Evolutionary conservation across 345 rosid genomes (phyloP).

Genomic region (Aurinia saxatilis): DNA sequence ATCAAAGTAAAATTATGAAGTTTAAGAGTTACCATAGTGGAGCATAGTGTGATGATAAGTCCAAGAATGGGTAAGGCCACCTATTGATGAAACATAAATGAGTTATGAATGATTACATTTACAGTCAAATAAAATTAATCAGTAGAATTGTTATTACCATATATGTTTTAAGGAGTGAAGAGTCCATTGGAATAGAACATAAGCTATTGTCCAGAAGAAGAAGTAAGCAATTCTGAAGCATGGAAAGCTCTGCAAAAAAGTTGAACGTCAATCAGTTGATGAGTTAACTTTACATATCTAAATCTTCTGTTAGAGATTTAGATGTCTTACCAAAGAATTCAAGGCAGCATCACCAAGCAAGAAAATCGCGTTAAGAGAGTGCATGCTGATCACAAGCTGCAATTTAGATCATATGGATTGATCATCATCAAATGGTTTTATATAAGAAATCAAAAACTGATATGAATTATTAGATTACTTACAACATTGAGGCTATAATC

Average conservation of each 20-base stretch:
- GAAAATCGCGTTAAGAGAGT: constrained; percentile 66
- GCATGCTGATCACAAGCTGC: constrained; percentile 83
- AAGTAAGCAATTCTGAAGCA: constrained; percentile 84
- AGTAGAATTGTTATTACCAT: constrained; percentile 38
- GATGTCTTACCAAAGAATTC: constrained; percentile 62
- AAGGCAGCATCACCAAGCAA: constrained; percentile 74
- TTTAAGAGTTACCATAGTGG: constrained; percentile 61
- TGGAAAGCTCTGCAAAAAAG: constrained; percentile 65
- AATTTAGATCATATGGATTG: not conserved
- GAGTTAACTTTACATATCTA: not conserved
- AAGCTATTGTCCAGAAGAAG: constrained; percentile 75
- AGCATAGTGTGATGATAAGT: constrained; percentile 75
- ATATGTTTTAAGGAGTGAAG: constrained; percentile 60
- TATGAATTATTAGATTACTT: constrained; percentile 26
- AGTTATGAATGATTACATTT: not conserved
- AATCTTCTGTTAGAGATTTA: not conserved
- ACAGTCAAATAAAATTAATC: not conserved
- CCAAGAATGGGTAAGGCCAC: constrained; percentile 99
- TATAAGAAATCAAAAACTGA: not conserved
- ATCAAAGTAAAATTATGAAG: not conserved
- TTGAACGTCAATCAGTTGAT: not conserved
- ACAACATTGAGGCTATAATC: constrained; percentile 66
- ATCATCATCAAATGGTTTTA: not conserved
- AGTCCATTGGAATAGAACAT: constrained; percentile 80
- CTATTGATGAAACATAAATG: constrained; percentile 32